Conservation (phyloP, 108 stramenopile genomes). For the Pseudonitzschia multistriata region DNA sequence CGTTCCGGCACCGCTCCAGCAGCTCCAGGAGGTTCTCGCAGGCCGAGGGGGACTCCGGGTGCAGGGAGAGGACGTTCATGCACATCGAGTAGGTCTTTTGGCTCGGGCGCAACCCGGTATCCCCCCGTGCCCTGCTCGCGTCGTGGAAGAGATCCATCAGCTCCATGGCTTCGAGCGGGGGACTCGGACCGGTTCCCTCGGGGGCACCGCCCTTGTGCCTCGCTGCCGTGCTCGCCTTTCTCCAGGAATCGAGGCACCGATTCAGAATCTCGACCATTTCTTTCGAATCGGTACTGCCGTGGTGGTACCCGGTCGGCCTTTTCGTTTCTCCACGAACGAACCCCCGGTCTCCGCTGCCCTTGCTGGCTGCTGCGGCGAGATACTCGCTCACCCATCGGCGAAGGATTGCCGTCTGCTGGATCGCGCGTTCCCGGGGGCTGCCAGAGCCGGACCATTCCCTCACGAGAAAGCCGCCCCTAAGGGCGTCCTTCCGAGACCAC, state of each 20-base stretch:
- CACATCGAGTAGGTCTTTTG: conserved; percentile 25
- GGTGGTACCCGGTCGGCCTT: not conserved
- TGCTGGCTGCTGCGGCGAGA: not conserved
- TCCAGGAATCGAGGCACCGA: conserved; percentile 26
- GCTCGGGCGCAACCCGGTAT: not conserved
- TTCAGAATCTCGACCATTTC: conserved; percentile 19
- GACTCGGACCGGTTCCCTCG: not conserved
- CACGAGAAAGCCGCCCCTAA: conserved; percentile 14
- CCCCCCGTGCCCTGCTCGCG: not conserved
- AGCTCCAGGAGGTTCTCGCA: conserved; percentile 1
- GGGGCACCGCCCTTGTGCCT: not conserved
- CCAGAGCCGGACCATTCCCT: conserved; percentile 1
- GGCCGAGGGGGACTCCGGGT: not conserved
- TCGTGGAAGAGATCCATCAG: conserved; percentile 7
- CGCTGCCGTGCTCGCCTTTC: not conserved
- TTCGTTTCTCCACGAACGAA: not conserved
- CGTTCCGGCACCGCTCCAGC: conserved; percentile 1
- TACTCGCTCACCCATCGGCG: conserved; percentile 9
- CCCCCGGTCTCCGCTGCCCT: not conserved
- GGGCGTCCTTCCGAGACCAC: conserved; percentile 9
- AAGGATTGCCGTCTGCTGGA: conserved; percentile 13
- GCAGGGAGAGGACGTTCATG: conserved; percentile 10
- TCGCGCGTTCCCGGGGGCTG: not conserved
- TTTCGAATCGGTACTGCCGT: not conserved
- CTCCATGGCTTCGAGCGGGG: not conserved